Percentiles rank a stretch among this genome's conserved stretches.
phyloP scores from a whole-genome alignment of 192 early-diverging fungal species.

The Cladochytrium replicatum region DNA sequence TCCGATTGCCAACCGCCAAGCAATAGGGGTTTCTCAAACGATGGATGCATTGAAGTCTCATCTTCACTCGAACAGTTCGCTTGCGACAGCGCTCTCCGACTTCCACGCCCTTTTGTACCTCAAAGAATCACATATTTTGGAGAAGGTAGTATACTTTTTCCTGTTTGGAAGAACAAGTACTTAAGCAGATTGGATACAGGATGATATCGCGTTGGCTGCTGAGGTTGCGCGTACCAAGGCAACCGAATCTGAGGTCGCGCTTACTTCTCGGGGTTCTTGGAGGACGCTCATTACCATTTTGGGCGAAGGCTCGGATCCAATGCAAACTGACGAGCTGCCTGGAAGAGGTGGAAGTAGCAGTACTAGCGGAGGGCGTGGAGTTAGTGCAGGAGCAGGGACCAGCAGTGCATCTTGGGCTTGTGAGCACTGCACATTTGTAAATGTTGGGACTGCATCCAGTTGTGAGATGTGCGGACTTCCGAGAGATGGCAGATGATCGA shows the following conservation, averaged over 20 bases:
- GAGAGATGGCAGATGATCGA: too few species aligned
- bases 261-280: slow-evolving; percentile 54
- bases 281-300: slow-evolving; percentile 57
- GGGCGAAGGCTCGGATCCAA: slow-evolving; percentile 15
- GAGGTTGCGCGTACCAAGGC: slow-evolving; percentile 10
- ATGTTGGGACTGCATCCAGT: slow-evolving; percentile 42
- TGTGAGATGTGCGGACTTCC: slow-evolving; percentile 85
- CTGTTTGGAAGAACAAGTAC: background rate
- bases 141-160: slow-evolving; percentile 15
- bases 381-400: slow-evolving; percentile 7
- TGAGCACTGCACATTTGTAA: slow-evolving; percentile 73
- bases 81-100: slow-evolving; percentile 58
- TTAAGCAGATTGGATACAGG: slow-evolving; percentile 2
- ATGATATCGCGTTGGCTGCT: slow-evolving; percentile 13
- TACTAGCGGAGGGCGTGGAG: slow-evolving; percentile 27
- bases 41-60: slow-evolving; percentile 47
- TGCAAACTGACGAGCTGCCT: background rate
- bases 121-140: slow-evolving; percentile 53
- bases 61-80: slow-evolving; percentile 37
- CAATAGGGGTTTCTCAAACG: slow-evolving; percentile 43
- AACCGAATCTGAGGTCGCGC: slow-evolving; percentile 33
- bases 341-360: slow-evolving; percentile 3
- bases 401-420: slow-evolving; percentile 43
- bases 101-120: slow-evolving; percentile 80
- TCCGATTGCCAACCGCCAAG: slow-evolving; percentile 70